phyloP scores from a whole-genome alignment of 305 asterid genomes.

The Plantago coronopus region DNA sequence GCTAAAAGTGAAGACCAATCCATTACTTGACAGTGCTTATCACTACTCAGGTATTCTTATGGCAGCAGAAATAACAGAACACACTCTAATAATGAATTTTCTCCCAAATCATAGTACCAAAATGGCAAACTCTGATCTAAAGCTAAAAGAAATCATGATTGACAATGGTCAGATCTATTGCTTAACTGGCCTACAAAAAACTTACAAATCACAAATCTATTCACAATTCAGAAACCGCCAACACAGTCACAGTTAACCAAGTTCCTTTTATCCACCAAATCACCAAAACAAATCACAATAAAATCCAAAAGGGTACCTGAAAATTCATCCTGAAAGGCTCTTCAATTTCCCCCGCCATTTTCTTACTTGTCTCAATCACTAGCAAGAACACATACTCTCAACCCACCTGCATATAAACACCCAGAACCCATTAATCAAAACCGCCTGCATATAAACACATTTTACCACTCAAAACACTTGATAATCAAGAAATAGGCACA shows the following conservation, averaged over 20 bases:
- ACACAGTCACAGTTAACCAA: conserved; percentile 22
- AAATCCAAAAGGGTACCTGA: conserved; percentile 45
- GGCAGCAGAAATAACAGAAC: too few relatives aligned
- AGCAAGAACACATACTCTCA: conserved; percentile 7
- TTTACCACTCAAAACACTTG: not conserved
- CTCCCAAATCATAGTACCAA: too few relatives aligned
- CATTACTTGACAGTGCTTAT: too few relatives aligned
- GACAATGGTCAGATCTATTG: not conserved
- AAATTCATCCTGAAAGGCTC: conserved; percentile 52
- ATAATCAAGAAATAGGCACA: not conserved
- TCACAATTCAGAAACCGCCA: not conserved
- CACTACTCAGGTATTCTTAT: too few relatives aligned
- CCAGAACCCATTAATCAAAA: conserved; percentile 34
- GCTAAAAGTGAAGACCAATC: too few relatives aligned
- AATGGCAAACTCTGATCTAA: too few relatives aligned
- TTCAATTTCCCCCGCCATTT: conserved; percentile 72
- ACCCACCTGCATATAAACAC: conserved; percentile 23
- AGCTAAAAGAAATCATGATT: too few relatives aligned
- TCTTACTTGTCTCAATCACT: conserved; percentile 17
- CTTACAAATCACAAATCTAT: too few relatives aligned
- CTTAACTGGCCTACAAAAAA: conserved; percentile 2
- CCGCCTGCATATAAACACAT: conserved; percentile 14
- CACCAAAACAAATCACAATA: conserved; percentile 7
- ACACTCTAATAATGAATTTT: too few relatives aligned
- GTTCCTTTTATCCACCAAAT: conserved; percentile 14